These are phyloP conservation scores for Lasiosphaeriaceae sp. DNA, from an alignment of 495 filamentous ascomycete genomes.

Conservation along the genomic window DNA sequence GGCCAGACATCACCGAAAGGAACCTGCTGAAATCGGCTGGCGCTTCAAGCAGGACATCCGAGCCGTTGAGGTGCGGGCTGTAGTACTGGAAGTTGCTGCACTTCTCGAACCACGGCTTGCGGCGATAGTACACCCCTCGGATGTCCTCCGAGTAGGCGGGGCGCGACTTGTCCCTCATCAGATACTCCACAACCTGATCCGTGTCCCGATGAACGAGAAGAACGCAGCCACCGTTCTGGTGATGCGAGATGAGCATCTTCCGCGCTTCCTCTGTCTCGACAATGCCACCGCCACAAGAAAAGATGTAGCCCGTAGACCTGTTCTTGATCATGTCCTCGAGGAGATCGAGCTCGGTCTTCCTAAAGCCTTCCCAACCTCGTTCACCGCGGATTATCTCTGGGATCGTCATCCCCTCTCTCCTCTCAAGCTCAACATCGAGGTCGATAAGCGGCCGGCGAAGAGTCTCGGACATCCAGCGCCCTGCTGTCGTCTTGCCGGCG, in stretches of 20 bases:
- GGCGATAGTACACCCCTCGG: conserved; percentile 84
- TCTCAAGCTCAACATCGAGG: conserved; percentile 82
- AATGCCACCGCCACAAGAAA: conserved; percentile 91
- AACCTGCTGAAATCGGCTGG: conserved; percentile 79
- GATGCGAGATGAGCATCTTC: conserved; percentile 67
- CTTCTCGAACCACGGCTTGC: conserved; percentile 85
- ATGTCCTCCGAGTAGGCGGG: conserved; percentile 95
- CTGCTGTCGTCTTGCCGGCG: conserved; percentile 93
- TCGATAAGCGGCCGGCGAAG: conserved; percentile 78
- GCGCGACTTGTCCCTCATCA: conserved; percentile 84
- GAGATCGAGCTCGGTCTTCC: conserved; percentile 72
- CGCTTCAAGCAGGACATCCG: conserved; percentile 55
- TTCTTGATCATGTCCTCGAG: conserved; percentile 70
- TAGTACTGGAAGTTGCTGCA: conserved; percentile 96
- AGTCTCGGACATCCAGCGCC: conserved; percentile 72
- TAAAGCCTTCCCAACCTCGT: conserved; percentile 85
- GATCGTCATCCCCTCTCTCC: conserved; percentile 64
- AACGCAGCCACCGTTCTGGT: conserved; percentile 80
- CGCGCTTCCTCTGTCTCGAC: conserved; percentile 85
- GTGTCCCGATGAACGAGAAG: conserved; percentile 85
- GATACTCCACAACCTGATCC: conserved; percentile 81
- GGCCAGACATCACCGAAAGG: conserved; percentile 67
- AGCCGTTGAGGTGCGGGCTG: conserved; percentile 63
- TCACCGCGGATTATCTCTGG: conserved; percentile 72
- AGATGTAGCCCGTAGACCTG: conserved; percentile 70